Evolutionary conservation across 1,284 basidiomycete genomes (phyloP), one percentile per base, ranked within the genome.

Genomic region (Puccinia triticina): DNA sequence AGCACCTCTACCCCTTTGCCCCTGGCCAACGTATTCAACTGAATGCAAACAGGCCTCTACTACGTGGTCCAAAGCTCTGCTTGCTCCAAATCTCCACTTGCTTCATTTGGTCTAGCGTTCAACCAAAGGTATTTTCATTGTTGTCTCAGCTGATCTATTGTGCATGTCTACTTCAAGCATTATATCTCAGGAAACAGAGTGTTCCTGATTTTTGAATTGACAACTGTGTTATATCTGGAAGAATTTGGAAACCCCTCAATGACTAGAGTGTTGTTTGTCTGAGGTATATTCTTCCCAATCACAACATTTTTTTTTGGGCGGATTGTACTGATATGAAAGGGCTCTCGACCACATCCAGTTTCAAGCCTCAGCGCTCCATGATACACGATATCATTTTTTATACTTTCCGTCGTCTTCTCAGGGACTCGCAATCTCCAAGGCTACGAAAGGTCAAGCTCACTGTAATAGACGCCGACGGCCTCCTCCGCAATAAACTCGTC

Each of bases 341-440:
- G n/a, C 23, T 14, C 23, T 34, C 12, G 23, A 69, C 18, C n/a
- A 77, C 26, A n/a, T n/a, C 23, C 83, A 92, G 94, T 95, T 66
- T 92, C 94, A 29, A 93, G 96, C 82, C 89, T 99, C 55, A 96
- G 98, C 85, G 96, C 96, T 4, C 95, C 93, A 0, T 89, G 96
- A 76, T 98, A 98, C 86, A 94, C 94, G 11, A 90, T 97, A 85
- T 95, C 93, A 0, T 95, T 99, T 89, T 98, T 98, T 89, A 91
- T 99, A 89, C 89, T 99, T 29, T 89, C 98, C 26, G 93, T 98
- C 77, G 95, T 98, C 29, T 85, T 85, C n/a, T 84, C 85, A 82
- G 86, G 86, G 0, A 84, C 84, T 57, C 83, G 84, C 29, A 83
- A 86, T 26, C 84, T 85, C 79, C 88, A 84, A 87, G 88, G 55